Conservation (phyloP, 2,329 filamentous ascomycete species). For the Mycocentrospora acerina region DNA sequence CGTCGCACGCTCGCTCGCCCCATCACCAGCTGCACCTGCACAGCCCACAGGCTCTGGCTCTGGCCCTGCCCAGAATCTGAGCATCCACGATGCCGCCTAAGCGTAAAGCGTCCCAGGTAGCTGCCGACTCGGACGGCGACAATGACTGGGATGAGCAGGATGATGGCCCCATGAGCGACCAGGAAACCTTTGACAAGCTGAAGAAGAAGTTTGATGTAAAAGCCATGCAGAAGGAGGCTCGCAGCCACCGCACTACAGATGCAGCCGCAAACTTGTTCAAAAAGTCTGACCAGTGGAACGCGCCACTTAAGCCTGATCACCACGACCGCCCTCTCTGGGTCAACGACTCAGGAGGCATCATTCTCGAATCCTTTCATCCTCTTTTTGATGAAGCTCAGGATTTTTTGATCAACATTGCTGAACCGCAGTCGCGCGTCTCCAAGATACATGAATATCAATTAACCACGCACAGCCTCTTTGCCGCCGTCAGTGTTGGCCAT, state of each 20-base stretch:
- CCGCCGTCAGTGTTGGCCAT: slow-evolving; percentile 91
- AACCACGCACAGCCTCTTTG: slow-evolving; percentile 90
- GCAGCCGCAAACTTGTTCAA: slow-evolving; percentile 59
- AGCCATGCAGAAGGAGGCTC: slow-evolving; percentile 34
- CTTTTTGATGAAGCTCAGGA: slow-evolving; percentile 85
- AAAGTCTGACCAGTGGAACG: slow-evolving; percentile 76
- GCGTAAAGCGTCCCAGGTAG: slow-evolving; percentile 45
- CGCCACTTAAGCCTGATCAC: slow-evolving; percentile 84
- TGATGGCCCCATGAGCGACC: slow-evolving; percentile 49
- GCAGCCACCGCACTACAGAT: slow-evolving; percentile 41
- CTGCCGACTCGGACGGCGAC: slow-evolving; percentile 41
- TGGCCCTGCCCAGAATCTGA: slow-evolving; percentile 16
- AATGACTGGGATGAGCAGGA: slow-evolving; percentile 59
- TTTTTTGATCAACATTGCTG: slow-evolving; percentile 93
- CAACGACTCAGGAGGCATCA: slow-evolving; percentile 82
- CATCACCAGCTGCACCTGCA: too few species aligned
- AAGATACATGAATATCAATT: slow-evolving; percentile 93
- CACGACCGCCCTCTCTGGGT: slow-evolving; percentile 91
- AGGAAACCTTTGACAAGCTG: slow-evolving; percentile 52
- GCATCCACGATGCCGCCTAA: slow-evolving; percentile 45
- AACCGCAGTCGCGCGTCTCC: slow-evolving; percentile 84
- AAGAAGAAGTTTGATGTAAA: slow-evolving; percentile 41
- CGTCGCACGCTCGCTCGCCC: not conserved
- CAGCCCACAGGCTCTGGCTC: not conserved
- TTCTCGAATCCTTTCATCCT: slow-evolving; percentile 91